A percentile compares a stretch with the other conserved stretches of the same genome.
Evolutionary conservation across 257 asterid species (phyloP).

Genomic region (Ophiorrhiza pumila): DNA sequence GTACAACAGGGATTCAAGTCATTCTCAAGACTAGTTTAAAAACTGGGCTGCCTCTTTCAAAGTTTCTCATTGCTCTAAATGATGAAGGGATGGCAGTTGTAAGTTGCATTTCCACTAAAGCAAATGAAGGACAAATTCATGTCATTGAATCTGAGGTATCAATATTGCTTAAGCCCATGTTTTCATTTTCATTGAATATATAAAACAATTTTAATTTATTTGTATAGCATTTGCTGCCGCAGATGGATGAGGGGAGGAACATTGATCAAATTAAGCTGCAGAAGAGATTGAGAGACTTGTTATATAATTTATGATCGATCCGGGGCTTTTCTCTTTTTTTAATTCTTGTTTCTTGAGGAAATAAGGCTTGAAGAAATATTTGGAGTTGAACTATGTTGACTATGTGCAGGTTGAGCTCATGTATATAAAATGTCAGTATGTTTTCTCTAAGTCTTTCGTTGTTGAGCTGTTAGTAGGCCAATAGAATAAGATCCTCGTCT

Average conservation of each 20-base stretch:
- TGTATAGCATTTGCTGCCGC: background rate
- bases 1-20: slow-evolving; percentile 12
- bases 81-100: slow-evolving; percentile 21
- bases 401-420: background rate
- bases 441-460: too few relatives aligned
- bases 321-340: background rate
- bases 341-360: background rate
- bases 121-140: slow-evolving; percentile 14
- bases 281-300: slow-evolving; percentile 11
- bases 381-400: background rate
- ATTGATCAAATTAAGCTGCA: slow-evolving; percentile 20
- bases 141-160: slow-evolving; percentile 22
- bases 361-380: background rate
- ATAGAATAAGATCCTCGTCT: background rate
- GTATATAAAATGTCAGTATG: background rate
- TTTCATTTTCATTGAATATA: background rate
- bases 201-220: background rate
- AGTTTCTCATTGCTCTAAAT: slow-evolving; percentile 16
- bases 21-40: background rate
- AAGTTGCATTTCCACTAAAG: slow-evolving; percentile 20
- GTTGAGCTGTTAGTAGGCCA: background rate
- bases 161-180: background rate
- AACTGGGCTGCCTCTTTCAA: slow-evolving; percentile 15
- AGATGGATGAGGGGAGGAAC: slow-evolving; percentile 8
- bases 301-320: background rate